These are phyloP conservation scores for Neurospora sp. DNA, from an alignment of 2,329 filamentous ascomycete species.

Conservation along the genomic window DNA sequence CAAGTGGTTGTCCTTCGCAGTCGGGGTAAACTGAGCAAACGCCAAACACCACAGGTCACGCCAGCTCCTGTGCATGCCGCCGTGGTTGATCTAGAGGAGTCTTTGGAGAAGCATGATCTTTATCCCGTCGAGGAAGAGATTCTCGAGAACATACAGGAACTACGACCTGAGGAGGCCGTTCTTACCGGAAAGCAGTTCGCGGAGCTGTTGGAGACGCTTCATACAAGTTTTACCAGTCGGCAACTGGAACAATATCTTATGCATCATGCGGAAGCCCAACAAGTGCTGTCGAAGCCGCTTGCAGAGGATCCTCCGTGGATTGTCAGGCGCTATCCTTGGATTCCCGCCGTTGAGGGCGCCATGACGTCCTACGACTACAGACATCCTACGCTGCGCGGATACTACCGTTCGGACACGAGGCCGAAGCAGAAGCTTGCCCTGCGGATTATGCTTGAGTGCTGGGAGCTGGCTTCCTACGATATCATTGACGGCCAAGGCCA, in stretches of 20 bases:
- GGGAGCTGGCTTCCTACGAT: constrained; percentile 40
- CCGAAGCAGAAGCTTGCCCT: constrained; percentile 33
- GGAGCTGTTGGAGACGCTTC: constrained; percentile 28
- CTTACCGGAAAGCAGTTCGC: constrained; percentile 32
- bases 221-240: constrained; percentile 34
- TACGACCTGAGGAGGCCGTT: constrained; percentile 32
- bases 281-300: constrained; percentile 1
- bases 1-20: constrained; percentile 39
- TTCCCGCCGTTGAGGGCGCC: constrained; percentile 21
- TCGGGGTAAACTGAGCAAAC: constrained; percentile 12
- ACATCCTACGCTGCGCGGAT: constrained; percentile 20
- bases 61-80: constrained; percentile 1
- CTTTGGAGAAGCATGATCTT: constrained; percentile 21
- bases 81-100: constrained; percentile 23
- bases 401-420: constrained; percentile 18
- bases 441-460: constrained; percentile 37
- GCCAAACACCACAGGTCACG: not conserved
- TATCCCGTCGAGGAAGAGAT: constrained; percentile 27
- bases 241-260: constrained; percentile 37
- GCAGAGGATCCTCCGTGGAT: constrained; percentile 29
- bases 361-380: constrained; percentile 6
- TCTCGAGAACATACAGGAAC: constrained; percentile 35
- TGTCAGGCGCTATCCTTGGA: constrained; percentile 31
- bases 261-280: not conserved
- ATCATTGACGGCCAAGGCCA: constrained; percentile 33